Conservation (phyloP, 768 basidiomycete species). For the Agrocybe pediades region DNA sequence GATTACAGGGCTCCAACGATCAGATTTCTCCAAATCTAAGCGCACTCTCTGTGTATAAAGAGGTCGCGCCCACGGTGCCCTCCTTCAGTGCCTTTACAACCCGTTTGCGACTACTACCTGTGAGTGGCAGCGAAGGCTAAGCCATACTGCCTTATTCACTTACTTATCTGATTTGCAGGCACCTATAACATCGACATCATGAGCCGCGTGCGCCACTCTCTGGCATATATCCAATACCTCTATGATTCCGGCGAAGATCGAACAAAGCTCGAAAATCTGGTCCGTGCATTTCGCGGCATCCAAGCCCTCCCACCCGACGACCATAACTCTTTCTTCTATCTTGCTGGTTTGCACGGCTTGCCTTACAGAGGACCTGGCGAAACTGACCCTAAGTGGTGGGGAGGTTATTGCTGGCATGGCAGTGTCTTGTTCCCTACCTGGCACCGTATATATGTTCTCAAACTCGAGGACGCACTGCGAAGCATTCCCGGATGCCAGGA, state of each 20-base stretch:
- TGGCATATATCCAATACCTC: neutral
- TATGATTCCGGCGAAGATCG: neutral
- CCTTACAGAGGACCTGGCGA: neutral
- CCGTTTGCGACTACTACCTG: too few relatives aligned
- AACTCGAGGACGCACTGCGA: neutral
- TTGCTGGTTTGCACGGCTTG: neutral
- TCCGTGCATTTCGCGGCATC: neutral
- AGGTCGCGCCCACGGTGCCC: too few relatives aligned
- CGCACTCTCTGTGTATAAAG: too few relatives aligned
- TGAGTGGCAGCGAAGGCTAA: too few relatives aligned
- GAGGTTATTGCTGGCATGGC: slow-evolving; percentile 1
- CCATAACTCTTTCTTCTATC: neutral
- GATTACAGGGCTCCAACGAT: too few relatives aligned
- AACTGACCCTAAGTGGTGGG: neutral
- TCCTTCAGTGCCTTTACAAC: too few relatives aligned
- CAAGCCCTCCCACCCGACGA: neutral
- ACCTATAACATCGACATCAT: too few relatives aligned
- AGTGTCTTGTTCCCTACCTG: neutral
- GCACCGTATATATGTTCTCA: neutral
- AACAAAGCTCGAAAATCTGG: neutral
- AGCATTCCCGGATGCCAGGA: neutral
- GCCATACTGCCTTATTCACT: too few relatives aligned
- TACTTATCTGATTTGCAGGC: too few relatives aligned
- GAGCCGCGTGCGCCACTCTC: neutral
- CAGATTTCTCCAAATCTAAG: too few relatives aligned